phyloP scores from a whole-genome alignment of 2,329 filamentous ascomycete species.

The Lasiodiplodia citricola region DNA sequence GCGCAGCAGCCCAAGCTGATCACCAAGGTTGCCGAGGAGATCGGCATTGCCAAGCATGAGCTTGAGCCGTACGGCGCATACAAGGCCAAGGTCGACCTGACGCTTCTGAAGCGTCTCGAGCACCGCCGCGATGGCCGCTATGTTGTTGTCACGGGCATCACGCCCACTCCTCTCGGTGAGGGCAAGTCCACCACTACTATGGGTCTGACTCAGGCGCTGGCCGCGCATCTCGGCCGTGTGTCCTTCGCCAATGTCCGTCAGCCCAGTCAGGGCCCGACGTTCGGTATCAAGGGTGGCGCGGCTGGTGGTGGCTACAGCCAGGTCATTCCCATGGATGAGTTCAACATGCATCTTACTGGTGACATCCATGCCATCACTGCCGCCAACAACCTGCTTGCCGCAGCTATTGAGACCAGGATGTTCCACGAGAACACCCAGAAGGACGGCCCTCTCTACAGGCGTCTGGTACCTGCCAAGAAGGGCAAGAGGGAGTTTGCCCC shows the following conservation, averaged over 20 bases:
- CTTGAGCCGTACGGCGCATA: conserved; percentile 92
- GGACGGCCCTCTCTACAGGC: conserved; percentile 83
- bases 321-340: conserved; percentile 99
- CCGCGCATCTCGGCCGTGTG: conserved; percentile 83
- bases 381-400: conserved; percentile 94
- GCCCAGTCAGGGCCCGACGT: conserved; percentile 95
- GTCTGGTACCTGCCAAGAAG: conserved; percentile 87
- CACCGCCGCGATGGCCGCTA: conserved; percentile 91
- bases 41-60: conserved; percentile 87
- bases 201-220: conserved; percentile 90
- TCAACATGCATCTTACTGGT: conserved; percentile 96
- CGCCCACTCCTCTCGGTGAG: conserved; percentile 93
- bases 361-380: conserved; percentile 98
- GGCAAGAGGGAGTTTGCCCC: conserved; percentile 85
- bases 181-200: conserved; percentile 98
- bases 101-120: conserved; percentile 78
- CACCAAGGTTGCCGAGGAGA: conserved; percentile 79
- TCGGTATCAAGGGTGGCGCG: conserved; percentile 98
- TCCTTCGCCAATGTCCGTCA: conserved; percentile 97
- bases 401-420: conserved; percentile 96
- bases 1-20: conserved; percentile 92
- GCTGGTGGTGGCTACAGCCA: conserved; percentile 98
- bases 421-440: conserved; percentile 98
- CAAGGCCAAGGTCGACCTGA: conserved; percentile 93
- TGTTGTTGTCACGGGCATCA: conserved; percentile 92